Conservation (phyloP, 441 rosid genomes). For the Omphalea diandra region DNA sequence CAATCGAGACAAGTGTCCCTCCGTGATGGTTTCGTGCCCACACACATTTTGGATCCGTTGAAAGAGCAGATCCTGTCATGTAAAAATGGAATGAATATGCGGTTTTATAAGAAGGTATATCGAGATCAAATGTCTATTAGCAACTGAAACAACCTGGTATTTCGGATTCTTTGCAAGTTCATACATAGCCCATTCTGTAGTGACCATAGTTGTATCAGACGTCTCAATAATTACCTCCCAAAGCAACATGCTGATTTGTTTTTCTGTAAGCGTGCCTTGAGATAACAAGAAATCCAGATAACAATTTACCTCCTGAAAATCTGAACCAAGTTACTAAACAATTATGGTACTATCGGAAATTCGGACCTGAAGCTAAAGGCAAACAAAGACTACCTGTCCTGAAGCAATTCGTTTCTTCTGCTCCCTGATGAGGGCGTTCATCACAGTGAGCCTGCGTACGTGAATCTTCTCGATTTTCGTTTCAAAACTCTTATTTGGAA, state of each 20-base stretch:
- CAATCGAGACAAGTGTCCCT: conserved; percentile 53
- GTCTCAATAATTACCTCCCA: conserved; percentile 80
- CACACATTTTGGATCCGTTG: conserved; percentile 48
- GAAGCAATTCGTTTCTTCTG: conserved; percentile 48
- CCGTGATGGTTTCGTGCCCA: conserved; percentile 49
- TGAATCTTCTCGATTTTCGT: conserved; percentile 44
- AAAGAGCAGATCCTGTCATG: conserved; percentile 46
- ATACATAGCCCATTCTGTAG: conserved; percentile 85
- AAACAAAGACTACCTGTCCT: conserved; percentile 40
- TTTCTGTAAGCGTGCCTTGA: conserved; percentile 55
- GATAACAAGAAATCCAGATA: conserved; percentile 57
- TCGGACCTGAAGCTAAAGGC: too few species aligned
- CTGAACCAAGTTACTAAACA: not conserved
- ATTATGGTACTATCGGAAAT: too few species aligned
- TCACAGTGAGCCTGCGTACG: conserved; percentile 52
- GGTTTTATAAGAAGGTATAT: not conserved
- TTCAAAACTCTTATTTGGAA: conserved; percentile 60
- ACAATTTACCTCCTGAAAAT: conserved; percentile 45
- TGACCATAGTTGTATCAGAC: conserved; percentile 66
- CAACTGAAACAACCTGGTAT: conserved; percentile 41
- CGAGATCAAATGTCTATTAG: not conserved
- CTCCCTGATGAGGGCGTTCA: conserved; percentile 57
- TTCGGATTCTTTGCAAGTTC: conserved; percentile 65
- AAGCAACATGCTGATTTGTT: conserved; percentile 58
- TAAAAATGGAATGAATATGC: not conserved